Evolutionary conservation across 768 basidiomycete species (phyloP).

Genomic region (Polyporus arcularius): DNA sequence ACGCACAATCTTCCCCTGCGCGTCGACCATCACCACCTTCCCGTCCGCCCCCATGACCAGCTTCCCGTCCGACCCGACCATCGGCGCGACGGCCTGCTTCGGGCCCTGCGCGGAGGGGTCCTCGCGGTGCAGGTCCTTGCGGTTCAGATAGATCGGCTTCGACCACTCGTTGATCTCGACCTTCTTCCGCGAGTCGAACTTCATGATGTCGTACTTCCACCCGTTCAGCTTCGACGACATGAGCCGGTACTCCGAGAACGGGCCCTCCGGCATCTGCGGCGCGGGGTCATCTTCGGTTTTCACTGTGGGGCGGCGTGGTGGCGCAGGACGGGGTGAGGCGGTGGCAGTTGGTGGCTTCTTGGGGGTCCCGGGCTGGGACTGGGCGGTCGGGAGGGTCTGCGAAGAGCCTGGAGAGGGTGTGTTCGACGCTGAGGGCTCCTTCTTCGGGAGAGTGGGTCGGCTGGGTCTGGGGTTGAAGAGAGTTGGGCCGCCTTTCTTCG

Average conservation of each 20-base stretch:
- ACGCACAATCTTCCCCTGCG: conserved; percentile 72
- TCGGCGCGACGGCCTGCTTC: conserved; percentile 63
- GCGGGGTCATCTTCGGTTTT: conserved; percentile 51
- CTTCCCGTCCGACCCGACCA: conserved; percentile 83
- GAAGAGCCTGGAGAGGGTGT: conserved; percentile 18
- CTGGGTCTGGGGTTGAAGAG: conserved; percentile 71
- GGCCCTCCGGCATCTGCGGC: conserved; percentile 56
- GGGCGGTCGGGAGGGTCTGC: neutral
- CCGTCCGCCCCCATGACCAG: conserved; percentile 79
- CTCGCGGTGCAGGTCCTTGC: conserved; percentile 74
- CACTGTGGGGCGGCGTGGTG: conserved; percentile 7
- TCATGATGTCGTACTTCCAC: conserved; percentile 93
- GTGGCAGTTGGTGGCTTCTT: conserved; percentile 8
- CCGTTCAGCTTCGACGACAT: conserved; percentile 79
- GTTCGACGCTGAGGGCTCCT: conserved; percentile 5
- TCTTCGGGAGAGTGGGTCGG: conserved; percentile 40
- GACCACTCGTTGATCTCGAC: conserved; percentile 71
- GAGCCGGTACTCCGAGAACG: conserved; percentile 75
- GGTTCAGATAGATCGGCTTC: conserved; percentile 81
- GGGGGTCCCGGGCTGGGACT: conserved; percentile 18
- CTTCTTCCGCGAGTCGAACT: conserved; percentile 76
- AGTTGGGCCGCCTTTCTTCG: conserved; percentile 17
- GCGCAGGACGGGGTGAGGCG: conserved; percentile 8
- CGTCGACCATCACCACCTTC: conserved; percentile 78
- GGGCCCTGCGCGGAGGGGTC: conserved; percentile 34